Evolutionary conservation across 805 yeast genomes (phyloP), one percentile per base, ranked within the genome.

Genomic region (Huiozyma naganishii): DNA sequence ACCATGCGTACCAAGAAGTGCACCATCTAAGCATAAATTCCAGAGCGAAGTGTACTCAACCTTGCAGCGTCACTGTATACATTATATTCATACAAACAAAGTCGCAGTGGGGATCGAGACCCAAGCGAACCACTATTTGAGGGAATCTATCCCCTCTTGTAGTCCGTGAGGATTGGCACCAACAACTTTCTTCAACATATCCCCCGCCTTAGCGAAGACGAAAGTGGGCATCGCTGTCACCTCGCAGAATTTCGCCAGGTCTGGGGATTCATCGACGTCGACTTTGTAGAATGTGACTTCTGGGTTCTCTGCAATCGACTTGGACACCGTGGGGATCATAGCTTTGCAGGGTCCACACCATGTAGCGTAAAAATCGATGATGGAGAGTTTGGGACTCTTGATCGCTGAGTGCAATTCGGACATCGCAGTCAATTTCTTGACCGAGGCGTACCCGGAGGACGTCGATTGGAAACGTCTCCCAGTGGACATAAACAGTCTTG

Each of bases 331-430:
- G 11, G 87, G 87, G 3, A 80, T 70, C 53, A 80, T 72, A n/a
- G 81, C 81, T 52, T 76, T 78, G 54, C 87, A 80, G n/a, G 87
- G 87, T 6, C 81, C 85, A 61, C 87, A 80, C 87, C 87, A 80
- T 8, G 77, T 73, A 30, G 87, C 86, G 60, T 71, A 77, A 58
- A 80, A 80, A 57, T 80, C 86, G 41, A 79, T 73, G 2, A 80
- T 65, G 1, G 80, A 66, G 33, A 75, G 58, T 45, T 73, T 32
- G 5, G 44, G 36, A 5, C 43, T 37, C 23, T 46, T 46, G 30
- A 66, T 64, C 3, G 61, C 52, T 5, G 52, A 47, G 37, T 65
- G 61, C 55, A 72, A 73, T 29, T 68, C 69, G 6, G 54, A 41
- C 23, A 69, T 43, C 1, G 57, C 46, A 2, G 53, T 46, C 11